Percentiles rank a stretch among this genome's conserved stretches.
Evolutionary conservation across 768 basidiomycete species (phyloP).

Genomic region (Podaxis mareebaensis): DNA sequence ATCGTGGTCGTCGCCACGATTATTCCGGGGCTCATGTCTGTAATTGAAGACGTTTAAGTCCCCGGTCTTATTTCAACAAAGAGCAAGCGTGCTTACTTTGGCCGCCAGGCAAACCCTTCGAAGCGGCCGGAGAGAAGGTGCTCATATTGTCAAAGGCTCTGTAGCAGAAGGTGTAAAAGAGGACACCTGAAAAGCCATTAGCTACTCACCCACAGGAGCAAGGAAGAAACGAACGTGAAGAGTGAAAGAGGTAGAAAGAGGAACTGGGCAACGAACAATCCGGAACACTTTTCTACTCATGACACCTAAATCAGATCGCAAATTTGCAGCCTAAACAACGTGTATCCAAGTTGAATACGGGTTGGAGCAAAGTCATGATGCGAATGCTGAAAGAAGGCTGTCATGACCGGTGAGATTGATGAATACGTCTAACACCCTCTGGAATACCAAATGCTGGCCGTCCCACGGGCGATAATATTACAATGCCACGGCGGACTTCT

Average conservation of each 20-base stretch:
- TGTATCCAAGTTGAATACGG: conserved; percentile 1
- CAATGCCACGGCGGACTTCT: not conserved
- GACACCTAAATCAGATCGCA: conserved; percentile 10
- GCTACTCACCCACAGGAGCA: conserved; percentile 5
- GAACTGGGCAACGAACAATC: not conserved
- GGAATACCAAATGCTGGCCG: not conserved
- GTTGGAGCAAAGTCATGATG: conserved; percentile 5
- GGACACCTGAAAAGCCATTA: not conserved
- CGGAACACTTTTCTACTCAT: conserved; percentile 5
- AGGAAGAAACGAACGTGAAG: not conserved
- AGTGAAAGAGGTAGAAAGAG: not conserved
- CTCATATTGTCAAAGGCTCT: not conserved
- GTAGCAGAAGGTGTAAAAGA: not conserved
- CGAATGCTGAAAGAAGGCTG: conserved; percentile 5
- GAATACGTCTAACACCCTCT: not conserved
- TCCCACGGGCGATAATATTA: not conserved
- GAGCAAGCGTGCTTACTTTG: not conserved
- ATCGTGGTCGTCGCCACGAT: not conserved
- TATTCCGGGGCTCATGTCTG: not conserved
- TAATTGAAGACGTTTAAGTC: not conserved
- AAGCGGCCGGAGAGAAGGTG: not conserved
- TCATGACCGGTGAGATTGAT: conserved; percentile 9
- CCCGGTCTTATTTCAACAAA: not conserved
- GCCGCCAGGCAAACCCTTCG: not conserved
- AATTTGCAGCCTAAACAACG: not conserved